Base-by-base conservation (phyloP, 2,329 filamentous ascomycete species). In the Alternaria ethzedia region DNA sequence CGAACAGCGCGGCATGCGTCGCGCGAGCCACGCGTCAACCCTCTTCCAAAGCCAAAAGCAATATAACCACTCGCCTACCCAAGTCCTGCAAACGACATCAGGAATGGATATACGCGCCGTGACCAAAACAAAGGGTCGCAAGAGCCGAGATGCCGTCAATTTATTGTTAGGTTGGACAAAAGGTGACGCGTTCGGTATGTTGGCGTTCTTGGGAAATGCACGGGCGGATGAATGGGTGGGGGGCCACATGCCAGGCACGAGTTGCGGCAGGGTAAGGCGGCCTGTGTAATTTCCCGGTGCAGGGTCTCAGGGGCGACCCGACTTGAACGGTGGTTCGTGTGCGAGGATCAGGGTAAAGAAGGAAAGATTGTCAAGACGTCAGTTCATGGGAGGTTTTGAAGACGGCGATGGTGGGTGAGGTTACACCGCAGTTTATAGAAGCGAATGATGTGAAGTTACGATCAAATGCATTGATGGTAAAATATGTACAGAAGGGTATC, bases 281-380 rank as follows among this genome's bases (percentile, higher is more conserved):
- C n/a, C 44, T 28, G 52, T 32, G 54, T 55, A 61, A 61, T 57
- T 57, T 61, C 49, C 30, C 23, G 30, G 30, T 21, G 32, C 49
- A 52, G 49, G 49, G 49, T 41, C 49, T 52, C 49, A 52, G 28
- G 49, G 49, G 49, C 20, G 15, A 20, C 49, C 13, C 36, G 36
- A 41, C 36, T 41, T 41, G 36, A 23, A n/a, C 49, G 30, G 0
- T 21, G 13, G 49, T 36, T 23, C 49, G 12, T 9, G 49, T n/a
- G 36, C 28, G 49, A 52, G 15, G 20, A 41, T 36, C 20, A 25
- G 11, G 20, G 26, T 52, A 36, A 5, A 52, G 30, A 12, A 52
- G 20, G 20, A n/a, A 41, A 30, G 12, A 51, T 13, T 13, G 17
- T 17, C 13, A 12, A n/a, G 13, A 36, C 30, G 30, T 36, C 30